Evolutionary conservation across 2,329 filamentous ascomycete species (phyloP), one percentile per base, ranked within the genome.

Genomic region (Hypoxylon sp.): DNA sequence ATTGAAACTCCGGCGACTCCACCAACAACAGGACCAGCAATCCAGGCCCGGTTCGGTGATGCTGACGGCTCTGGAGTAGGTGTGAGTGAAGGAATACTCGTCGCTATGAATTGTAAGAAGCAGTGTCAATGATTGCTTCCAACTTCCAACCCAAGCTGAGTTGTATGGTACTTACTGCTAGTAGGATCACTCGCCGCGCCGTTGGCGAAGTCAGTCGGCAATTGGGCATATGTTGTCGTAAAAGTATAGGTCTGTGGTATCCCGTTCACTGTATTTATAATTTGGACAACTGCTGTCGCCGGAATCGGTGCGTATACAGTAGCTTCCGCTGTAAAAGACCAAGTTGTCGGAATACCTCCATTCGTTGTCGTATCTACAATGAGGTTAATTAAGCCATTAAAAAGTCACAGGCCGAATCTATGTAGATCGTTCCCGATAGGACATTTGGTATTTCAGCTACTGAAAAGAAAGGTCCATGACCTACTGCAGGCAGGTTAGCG

Each of bases 21-120:
- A 24, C 68, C 68, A 1, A 68, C 61, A 39, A 53, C 31, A 17
- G 68, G 64, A 2, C 64, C 65, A 29, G 61, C 65, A 47, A 70
- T 65, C 68, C 61, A 70, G 5, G 57, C 53, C n/a, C 14, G 52
- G 17, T 26, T 68, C 0, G 9, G 14, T 6, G 33, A 13, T 6
- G 31, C 5, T 33, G 17, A 13, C 14, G 14, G 22, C 1, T 48
- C 52, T 1, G 31, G 2, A 3, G 2, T 31, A 26, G 35, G 11
- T 3, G 52, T 29, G 19, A 33, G 46, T 11, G 50, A 9, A 2
- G 33, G 4, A n/a, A 11, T 29, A 44, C 8, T 17, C 10, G 33
- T 57, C 11, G 13, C 54, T 63, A 50, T 1, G 14, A 35, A 31
- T 4, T 17, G 11, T 63, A 42, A 60, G 59, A 29, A 6, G 8